A percentile compares a stretch with the other conserved stretches of the same genome.
Evolutionary conservation across 805 yeast species (phyloP).

Genomic region (Candida verbasci): DNA sequence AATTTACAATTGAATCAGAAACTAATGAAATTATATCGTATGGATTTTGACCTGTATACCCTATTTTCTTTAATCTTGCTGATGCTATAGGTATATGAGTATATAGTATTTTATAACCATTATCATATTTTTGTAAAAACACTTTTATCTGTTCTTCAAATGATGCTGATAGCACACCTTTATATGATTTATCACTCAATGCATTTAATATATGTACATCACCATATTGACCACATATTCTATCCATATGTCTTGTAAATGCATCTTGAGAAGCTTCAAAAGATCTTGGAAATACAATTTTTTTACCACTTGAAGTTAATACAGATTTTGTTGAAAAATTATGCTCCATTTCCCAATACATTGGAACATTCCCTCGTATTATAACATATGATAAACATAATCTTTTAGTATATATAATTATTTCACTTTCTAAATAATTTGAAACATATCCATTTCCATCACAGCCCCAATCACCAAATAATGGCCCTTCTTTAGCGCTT

Average conservation of each 20-base stretch:
- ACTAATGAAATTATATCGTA: conserved; percentile 24
- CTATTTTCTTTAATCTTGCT: conserved; percentile 29
- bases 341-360: conserved; percentile 49
- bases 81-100: conserved; percentile 31
- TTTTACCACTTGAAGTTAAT: conserved; percentile 33
- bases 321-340: conserved; percentile 33
- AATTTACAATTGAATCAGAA: conserved; percentile 35
- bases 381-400: conserved; percentile 43
- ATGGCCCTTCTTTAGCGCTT: conserved; percentile 42
- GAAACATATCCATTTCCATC: conserved; percentile 54
- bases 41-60: conserved; percentile 31
- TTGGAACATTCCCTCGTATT: conserved; percentile 51
- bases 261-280: conserved; percentile 53
- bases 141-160: conserved; percentile 32
- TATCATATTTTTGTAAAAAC: conserved; percentile 30
- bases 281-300: conserved; percentile 44
- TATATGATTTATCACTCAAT: conserved; percentile 37
- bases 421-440: conserved; percentile 50
- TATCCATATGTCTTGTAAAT: conserved; percentile 46
- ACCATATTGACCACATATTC: conserved; percentile 43
- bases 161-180: conserved; percentile 41
- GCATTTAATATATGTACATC: conserved; percentile 49
- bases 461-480: conserved; percentile 55
- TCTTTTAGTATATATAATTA: conserved; percentile 39
- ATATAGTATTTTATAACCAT: conserved; percentile 23